These are phyloP conservation scores for Leptomonas seymouri DNA, from an alignment of 208 protist genomes.

Conservation along the genomic window DNA sequence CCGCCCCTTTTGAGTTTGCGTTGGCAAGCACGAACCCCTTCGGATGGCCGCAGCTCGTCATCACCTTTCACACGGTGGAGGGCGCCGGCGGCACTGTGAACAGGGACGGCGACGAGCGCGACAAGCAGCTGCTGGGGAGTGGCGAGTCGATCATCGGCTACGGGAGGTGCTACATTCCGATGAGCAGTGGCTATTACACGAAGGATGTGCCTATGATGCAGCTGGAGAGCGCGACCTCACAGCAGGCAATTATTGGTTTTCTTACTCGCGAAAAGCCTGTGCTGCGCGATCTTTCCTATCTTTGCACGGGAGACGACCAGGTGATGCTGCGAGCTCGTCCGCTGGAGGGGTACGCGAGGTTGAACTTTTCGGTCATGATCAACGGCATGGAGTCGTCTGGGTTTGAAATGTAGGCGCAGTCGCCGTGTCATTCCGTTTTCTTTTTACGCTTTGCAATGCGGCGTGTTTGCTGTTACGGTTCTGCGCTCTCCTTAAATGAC, in stretches of 20 bases:
- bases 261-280: slow-evolving; percentile 65
- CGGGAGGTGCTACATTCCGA: slow-evolving; percentile 81
- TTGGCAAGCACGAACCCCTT: slow-evolving; percentile 81
- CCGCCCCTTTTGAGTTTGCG: slow-evolving; percentile 81
- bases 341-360: slow-evolving; percentile 58
- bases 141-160: slow-evolving; percentile 73
- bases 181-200: slow-evolving; percentile 64
- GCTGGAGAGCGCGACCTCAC: slow-evolving; percentile 64
- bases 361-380: slow-evolving; percentile 76
- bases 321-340: slow-evolving; percentile 69
- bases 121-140: slow-evolving; percentile 45
- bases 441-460: neutral
- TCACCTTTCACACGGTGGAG: slow-evolving; percentile 74
- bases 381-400: slow-evolving; percentile 75
- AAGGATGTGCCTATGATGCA: slow-evolving; percentile 74
- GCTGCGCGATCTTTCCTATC: slow-evolving; percentile 76
- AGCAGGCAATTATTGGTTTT: slow-evolving; percentile 60
- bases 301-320: slow-evolving; percentile 82
- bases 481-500: neutral
- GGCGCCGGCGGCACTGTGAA: slow-evolving; percentile 32
- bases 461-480: neutral
- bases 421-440: neutral
- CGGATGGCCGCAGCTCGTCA: slow-evolving; percentile 84
- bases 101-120: slow-evolving; percentile 34
- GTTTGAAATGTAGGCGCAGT: slow-evolving; percentile 46